A percentile compares a stretch with the other conserved stretches of the same genome.
Evolutionary conservation across 805 yeast species (phyloP).

Genomic region (Monosporozyma siamensis): DNA sequence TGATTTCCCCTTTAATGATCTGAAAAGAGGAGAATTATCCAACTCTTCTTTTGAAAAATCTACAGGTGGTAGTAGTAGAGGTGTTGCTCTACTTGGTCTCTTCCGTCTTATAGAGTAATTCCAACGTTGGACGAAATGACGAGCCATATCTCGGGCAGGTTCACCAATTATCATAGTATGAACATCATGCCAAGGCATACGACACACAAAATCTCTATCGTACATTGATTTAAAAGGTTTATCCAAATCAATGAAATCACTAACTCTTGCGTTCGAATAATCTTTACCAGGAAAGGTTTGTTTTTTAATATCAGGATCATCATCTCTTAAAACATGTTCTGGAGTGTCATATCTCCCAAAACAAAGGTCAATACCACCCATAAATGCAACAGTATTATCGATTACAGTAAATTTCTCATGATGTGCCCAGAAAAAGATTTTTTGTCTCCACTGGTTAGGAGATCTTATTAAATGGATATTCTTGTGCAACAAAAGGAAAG

Average conservation of each 20-base stretch:
- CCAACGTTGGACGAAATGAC: conserved; percentile 98
- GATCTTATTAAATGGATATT: conserved; percentile 88
- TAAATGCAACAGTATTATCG: conserved; percentile 80
- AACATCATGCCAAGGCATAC: conserved; percentile 99
- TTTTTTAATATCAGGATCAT: conserved; percentile 38
- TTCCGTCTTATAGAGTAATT: conserved; percentile 87
- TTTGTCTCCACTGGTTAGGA: conserved; percentile 89
- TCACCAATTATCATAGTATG: conserved; percentile 95
- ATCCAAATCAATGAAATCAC: conserved; percentile 73
- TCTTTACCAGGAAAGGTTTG: conserved; percentile 92
- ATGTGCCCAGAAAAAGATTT: conserved; percentile 97
- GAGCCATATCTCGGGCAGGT: conserved; percentile 81
- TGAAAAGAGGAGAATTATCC: conserved; percentile 37
- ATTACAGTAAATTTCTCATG: conserved; percentile 86
- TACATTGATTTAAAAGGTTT: conserved; percentile 89
- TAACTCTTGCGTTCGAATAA: conserved; percentile 89
- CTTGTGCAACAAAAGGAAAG: conserved; percentile 72
- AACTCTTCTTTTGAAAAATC: conserved; percentile 72
- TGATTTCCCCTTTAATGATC: conserved; percentile 46
- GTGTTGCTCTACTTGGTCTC: conserved; percentile 89
- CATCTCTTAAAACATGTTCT: conserved; percentile 85
- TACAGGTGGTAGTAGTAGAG: conserved; percentile 84
- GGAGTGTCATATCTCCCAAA: conserved; percentile 96
- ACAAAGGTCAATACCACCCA: conserved; percentile 94
- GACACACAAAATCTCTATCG: conserved; percentile 67